Evolutionary conservation across 2,329 filamentous ascomycete genomes (phyloP), one percentile per base, ranked within the genome.

Genomic region (Fonsecaea pedrosoi): DNA sequence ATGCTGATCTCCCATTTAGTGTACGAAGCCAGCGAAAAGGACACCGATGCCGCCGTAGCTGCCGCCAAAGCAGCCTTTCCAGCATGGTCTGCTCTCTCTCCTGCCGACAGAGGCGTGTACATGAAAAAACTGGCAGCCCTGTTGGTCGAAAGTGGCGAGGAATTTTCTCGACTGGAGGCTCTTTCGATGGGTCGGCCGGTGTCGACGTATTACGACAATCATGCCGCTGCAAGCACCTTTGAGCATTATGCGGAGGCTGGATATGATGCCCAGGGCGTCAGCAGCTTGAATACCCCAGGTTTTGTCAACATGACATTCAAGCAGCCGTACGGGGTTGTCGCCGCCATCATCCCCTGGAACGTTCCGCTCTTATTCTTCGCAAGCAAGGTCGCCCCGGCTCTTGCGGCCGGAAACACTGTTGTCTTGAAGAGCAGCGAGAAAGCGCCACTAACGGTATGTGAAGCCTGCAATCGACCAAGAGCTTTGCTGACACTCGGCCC

Each of bases 261-360:
- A 12, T 71, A 68, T 30, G 69, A 70, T 5, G 79, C 32, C 72
- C 75, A 4, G 6, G 69, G 69, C 7, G 53, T 53, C 35, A 68
- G 54, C 65, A 71, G 69, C 55, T 61, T 71, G 10, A 68, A 71
- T 55, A 70, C 69, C 3, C 67, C 67, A 1, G 67, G 69, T 0
- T 71, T 68, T 34, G 65, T 70, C 30, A 71, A 71, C 54, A 64
- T 71, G 67, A 68, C 67, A 4, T 66, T 71, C 57, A 65, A 65
- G 40, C 69, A 71, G 38, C 69, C 69, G 25, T 70, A 67, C 10
- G 69, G 67, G 2, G 69, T 69, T 9, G 66, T 69, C 0, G 85
- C 80, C 1, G 78, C 78, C n/a, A 88, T 89, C 62, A 85, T 87
- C 59, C 86, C 86, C 0, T 88, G 85, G 84, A 87, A 87, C 68